phyloP scores from a whole-genome alignment of 2,329 filamentous ascomycete species.

The Claviceps pazoutovae region DNA sequence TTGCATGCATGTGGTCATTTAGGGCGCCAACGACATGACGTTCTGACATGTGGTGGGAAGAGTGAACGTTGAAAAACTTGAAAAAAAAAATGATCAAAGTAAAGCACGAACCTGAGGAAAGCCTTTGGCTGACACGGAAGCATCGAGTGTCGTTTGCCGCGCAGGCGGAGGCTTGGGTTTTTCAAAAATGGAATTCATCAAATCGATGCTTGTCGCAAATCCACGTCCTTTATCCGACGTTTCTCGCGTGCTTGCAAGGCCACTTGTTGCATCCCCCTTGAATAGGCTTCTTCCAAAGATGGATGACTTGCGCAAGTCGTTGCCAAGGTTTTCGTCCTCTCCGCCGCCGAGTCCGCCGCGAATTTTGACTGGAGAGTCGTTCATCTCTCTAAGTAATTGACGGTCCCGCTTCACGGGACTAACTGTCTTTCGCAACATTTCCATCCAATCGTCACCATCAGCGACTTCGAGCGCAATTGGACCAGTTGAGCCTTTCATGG shows the following conservation, averaged over 20 bases:
- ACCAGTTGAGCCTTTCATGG: slow-evolving; percentile 44
- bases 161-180: slow-evolving; percentile 50
- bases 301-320: slow-evolving; percentile 31
- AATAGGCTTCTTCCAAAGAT: slow-evolving; percentile 21
- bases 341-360: slow-evolving; percentile 13
- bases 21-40: slow-evolving; percentile 7
- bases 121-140: slow-evolving; percentile 43
- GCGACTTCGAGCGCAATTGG: slow-evolving; percentile 47
- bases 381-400: slow-evolving; percentile 46
- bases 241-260: slow-evolving; percentile 18
- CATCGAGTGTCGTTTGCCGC: slow-evolving; percentile 39
- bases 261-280: slow-evolving; percentile 16
- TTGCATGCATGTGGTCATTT: background rate
- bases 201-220: slow-evolving; percentile 79
- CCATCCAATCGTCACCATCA: slow-evolving; percentile 76
- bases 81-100: slow-evolving; percentile 10
- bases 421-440: slow-evolving; percentile 85
- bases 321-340: slow-evolving; percentile 26
- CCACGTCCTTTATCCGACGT: slow-evolving; percentile 40
- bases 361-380: slow-evolving; percentile 35
- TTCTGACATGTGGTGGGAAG: slow-evolving; percentile 7
- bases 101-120: slow-evolving; percentile 76
- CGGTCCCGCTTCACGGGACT: slow-evolving; percentile 89
- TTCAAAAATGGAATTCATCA: slow-evolving; percentile 90
- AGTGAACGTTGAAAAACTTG: background rate